phyloP scores from a whole-genome alignment of 108 stramenopile genomes.

The Cyclotella choctawhatcheeana region DNA sequence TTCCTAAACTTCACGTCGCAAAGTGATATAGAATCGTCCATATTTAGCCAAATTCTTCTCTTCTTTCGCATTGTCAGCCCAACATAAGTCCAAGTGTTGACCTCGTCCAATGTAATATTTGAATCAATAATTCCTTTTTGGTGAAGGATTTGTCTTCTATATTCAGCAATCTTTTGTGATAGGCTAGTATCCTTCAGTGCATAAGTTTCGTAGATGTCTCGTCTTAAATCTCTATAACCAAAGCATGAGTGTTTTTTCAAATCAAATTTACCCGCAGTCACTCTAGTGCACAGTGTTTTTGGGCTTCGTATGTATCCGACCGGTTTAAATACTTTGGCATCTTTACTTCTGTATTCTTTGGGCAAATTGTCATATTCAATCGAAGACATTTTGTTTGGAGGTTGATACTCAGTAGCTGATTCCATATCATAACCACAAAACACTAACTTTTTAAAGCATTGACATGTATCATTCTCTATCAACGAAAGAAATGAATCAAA shows the following conservation, averaged over 20 bases:
- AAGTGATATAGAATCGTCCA: slow-evolving; percentile 23
- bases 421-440: slow-evolving; percentile 51
- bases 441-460: slow-evolving; percentile 44
- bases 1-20: slow-evolving; percentile 29
- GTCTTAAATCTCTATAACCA: slow-evolving; percentile 12
- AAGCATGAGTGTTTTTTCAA: background rate
- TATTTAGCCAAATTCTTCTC: slow-evolving; percentile 51
- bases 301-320: background rate
- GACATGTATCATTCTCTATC: slow-evolving; percentile 21
- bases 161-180: slow-evolving; percentile 13
- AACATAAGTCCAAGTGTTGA: slow-evolving; percentile 31
- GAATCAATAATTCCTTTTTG: background rate
- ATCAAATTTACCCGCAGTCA: background rate
- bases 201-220: slow-evolving; percentile 22
- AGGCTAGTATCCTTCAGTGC: slow-evolving; percentile 18
- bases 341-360: slow-evolving; percentile 1
- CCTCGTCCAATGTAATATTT: slow-evolving; percentile 2
- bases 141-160: slow-evolving; percentile 19
- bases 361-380: background rate
- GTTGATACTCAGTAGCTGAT: background rate
- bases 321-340: slow-evolving; percentile 28
- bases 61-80: slow-evolving; percentile 33
- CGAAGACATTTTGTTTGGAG: background rate
- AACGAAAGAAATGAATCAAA: slow-evolving; percentile 28
- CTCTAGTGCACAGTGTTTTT: slow-evolving; percentile 7